phyloP scores from a whole-genome alignment of 2,329 filamentous ascomycete genomes.

The Fusarium siculi region DNA sequence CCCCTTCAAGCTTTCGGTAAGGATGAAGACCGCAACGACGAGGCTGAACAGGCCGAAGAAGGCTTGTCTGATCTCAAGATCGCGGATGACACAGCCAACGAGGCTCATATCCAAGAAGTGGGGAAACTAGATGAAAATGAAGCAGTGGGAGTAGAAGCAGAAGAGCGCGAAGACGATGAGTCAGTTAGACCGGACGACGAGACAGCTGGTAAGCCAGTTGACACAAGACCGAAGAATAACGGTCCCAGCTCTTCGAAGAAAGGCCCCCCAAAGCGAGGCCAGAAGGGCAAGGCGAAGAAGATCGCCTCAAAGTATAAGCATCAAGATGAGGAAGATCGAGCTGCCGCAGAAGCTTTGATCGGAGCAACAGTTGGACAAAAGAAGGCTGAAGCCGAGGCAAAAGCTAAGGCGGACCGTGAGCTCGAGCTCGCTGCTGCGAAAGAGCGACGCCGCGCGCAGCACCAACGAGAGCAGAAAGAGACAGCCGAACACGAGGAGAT shows the following conservation, averaged over 20 bases:
- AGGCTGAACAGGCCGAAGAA: slow-evolving; percentile 42
- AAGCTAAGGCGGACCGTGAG: slow-evolving; percentile 74
- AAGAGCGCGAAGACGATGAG: slow-evolving; percentile 43
- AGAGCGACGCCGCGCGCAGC: slow-evolving; percentile 82
- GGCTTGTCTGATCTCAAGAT: slow-evolving; percentile 41
- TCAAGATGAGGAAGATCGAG: slow-evolving; percentile 94
- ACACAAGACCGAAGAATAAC: slow-evolving; percentile 12
- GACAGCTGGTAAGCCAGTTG: slow-evolving; percentile 22
- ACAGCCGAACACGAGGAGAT: slow-evolving; percentile 81
- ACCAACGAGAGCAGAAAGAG: slow-evolving; percentile 78
- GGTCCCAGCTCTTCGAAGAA: slow-evolving; percentile 52
- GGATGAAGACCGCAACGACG: slow-evolving; percentile 40
- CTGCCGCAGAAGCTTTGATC: slow-evolving; percentile 85
- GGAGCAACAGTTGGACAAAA: slow-evolving; percentile 76
- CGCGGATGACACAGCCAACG: slow-evolving; percentile 36
- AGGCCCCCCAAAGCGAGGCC: slow-evolving; percentile 71
- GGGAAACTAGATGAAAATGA: slow-evolving; percentile 25
- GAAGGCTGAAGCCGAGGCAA: slow-evolving; percentile 74
- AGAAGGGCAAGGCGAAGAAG: slow-evolving; percentile 86
- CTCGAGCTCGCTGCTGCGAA: slow-evolving; percentile 75
- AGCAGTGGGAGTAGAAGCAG: slow-evolving; percentile 40
- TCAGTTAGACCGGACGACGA: slow-evolving; percentile 20
- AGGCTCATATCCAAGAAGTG: slow-evolving; percentile 50
- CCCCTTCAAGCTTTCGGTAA: slow-evolving; percentile 49
- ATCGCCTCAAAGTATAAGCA: slow-evolving; percentile 89